phyloP scores from a whole-genome alignment of 2,329 filamentous ascomycete species.

The Metarhizium brunneum region DNA sequence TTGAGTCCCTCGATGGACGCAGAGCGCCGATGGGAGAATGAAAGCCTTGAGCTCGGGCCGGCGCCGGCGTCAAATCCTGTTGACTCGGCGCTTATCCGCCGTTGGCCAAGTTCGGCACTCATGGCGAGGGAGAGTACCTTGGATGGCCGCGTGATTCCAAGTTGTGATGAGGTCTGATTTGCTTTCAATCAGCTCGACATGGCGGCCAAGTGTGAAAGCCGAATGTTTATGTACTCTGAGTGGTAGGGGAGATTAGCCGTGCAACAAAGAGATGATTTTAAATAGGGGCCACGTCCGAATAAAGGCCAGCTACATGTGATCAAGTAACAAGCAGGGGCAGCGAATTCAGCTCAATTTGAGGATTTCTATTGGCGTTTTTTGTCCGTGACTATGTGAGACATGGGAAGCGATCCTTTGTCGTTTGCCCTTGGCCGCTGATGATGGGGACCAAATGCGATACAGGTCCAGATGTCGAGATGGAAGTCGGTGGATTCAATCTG shows the following conservation, averaged over 20 bases:
- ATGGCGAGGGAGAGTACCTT: not conserved
- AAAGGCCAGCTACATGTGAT: too few relatives aligned
- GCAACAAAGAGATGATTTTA: too few relatives aligned
- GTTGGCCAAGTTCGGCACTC: not conserved
- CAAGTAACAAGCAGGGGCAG: too few relatives aligned
- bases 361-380: too few relatives aligned
- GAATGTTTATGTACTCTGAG: not conserved
- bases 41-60: constrained; percentile 15
- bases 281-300: too few relatives aligned
- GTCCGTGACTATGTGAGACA: too few relatives aligned
- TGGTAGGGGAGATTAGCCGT: not conserved
- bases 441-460: too few relatives aligned
- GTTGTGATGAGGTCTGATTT: not conserved
- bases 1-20: constrained; percentile 16
- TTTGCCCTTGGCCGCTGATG: too few relatives aligned
- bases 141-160: not conserved
- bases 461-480: too few relatives aligned
- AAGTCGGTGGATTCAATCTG: too few relatives aligned
- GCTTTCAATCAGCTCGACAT: not conserved
- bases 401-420: too few relatives aligned
- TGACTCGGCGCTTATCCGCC: constrained; percentile 9
- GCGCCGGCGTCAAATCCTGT: constrained; percentile 12
- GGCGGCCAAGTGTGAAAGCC: not conserved
- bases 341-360: too few relatives aligned
- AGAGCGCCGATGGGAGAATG: constrained; percentile 16